These are phyloP conservation scores for Tuber brumale DNA, from an alignment of 495 filamentous ascomycete genomes.

Conservation along the genomic window DNA sequence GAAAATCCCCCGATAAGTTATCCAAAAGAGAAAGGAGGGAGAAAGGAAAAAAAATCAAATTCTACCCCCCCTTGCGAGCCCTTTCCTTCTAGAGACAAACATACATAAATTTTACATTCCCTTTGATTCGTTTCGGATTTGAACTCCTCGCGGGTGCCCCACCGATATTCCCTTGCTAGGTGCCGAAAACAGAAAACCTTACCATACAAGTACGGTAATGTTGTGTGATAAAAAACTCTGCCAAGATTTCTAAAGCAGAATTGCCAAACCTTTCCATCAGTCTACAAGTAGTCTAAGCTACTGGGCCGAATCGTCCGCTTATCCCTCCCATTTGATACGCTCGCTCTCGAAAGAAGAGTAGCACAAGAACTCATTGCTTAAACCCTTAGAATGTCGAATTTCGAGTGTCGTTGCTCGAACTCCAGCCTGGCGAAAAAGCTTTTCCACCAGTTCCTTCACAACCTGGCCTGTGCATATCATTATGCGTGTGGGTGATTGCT, in stretches of 20 bases:
- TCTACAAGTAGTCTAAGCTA: not conserved
- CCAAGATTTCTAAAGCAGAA: not conserved
- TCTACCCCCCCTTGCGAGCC: not conserved
- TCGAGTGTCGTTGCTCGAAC: slow-evolving; percentile 55
- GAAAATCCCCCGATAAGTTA: not conserved
- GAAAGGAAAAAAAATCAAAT: not conserved
- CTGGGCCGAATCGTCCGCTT: not conserved
- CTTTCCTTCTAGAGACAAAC: not conserved
- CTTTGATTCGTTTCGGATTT: not conserved
- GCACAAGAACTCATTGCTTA: slow-evolving; percentile 74
- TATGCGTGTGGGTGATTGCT: slow-evolving; percentile 41
- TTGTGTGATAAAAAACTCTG: not conserved
- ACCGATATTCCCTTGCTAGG: not conserved
- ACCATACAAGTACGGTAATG: not conserved
- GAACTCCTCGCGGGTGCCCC: not conserved
- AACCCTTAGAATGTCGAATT: slow-evolving; percentile 57
- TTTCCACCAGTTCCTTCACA: slow-evolving; percentile 52
- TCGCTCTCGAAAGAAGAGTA: slow-evolving; percentile 65
- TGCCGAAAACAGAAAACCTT: not conserved
- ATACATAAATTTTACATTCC: not conserved
- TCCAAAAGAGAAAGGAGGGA: not conserved
- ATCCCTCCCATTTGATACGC: slow-evolving; percentile 49
- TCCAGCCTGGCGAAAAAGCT: slow-evolving; percentile 50
- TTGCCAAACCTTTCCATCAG: not conserved
- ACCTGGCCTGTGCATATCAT: slow-evolving; percentile 69